Evolutionary conservation across 73 alveolate species (phyloP).

Genomic region (Blepharisma japonicum): DNA sequence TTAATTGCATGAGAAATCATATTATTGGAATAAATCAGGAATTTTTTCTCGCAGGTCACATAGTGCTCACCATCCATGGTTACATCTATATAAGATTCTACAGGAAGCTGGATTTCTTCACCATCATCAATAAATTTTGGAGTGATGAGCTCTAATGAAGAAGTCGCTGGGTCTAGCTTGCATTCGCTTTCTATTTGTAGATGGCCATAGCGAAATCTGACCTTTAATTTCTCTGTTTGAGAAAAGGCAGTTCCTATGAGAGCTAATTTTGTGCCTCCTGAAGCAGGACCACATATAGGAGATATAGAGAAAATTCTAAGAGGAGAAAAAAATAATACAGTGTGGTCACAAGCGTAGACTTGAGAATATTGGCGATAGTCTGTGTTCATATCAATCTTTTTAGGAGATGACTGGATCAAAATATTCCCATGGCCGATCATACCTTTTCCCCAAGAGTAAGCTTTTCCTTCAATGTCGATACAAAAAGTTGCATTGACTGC

Average conservation of each 20-base stretch:
- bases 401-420: conserved; percentile 74
- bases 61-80: conserved; percentile 97
- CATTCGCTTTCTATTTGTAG: conserved; percentile 85
- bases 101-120: conserved; percentile 83
- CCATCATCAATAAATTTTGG: conserved; percentile 94
- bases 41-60: conserved; percentile 91
- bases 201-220: conserved; percentile 92
- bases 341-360: conserved; percentile 84
- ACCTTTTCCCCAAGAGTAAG: conserved; percentile 97
- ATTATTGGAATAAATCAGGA: conserved; percentile 89
- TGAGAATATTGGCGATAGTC: conserved; percentile 91
- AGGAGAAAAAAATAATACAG: conserved; percentile 94
- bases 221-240: conserved; percentile 88
- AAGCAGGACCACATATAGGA: conserved; percentile 98
- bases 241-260: conserved; percentile 96
- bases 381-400: conserved; percentile 68
- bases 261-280: conserved; percentile 92
- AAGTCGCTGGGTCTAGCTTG: conserved; percentile 78
- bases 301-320: conserved; percentile 90
- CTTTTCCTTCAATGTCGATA: conserved; percentile 77
- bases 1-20: conserved; percentile 80
- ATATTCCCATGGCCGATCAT: conserved; percentile 84
- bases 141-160: conserved; percentile 84
- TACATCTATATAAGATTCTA: conserved; percentile 88
- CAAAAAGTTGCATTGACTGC: conserved; percentile 86